phyloP scores from a whole-genome alignment of 768 basidiomycete species.

The Dentipellis sp. region DNA sequence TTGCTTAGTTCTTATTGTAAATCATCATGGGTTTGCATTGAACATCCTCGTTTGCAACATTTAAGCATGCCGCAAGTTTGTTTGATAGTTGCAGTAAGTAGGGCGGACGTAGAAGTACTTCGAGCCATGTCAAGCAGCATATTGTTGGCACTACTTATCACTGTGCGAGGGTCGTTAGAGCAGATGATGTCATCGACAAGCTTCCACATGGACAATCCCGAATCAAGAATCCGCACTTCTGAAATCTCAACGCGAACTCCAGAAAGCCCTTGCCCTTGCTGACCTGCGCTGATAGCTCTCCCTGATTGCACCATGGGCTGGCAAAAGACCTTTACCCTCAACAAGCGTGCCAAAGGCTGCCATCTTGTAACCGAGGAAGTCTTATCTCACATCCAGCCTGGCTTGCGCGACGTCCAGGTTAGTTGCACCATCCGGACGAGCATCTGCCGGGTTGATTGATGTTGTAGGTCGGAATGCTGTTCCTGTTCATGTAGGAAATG shows the following conservation, averaged over 20 bases:
- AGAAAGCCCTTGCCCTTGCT: too few species aligned
- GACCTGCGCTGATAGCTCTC: too few species aligned
- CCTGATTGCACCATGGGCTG: conserved; percentile 54
- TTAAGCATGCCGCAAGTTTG: neutral
- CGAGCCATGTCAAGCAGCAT: too few species aligned
- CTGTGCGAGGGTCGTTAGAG: too few species aligned
- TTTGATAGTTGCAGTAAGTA: too few species aligned
- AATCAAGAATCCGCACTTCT: too few species aligned
- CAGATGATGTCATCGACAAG: too few species aligned
- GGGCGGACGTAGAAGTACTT: too few species aligned
- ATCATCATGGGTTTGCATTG: neutral
- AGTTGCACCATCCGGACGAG: conserved; percentile 7
- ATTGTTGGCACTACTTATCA: too few species aligned
- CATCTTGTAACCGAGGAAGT: conserved; percentile 82
- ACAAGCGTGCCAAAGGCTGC: conserved; percentile 50
- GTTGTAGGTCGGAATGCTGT: conserved; percentile 72
- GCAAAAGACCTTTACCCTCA: conserved; percentile 77
- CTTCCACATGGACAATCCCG: too few species aligned
- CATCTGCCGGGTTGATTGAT: too few species aligned
- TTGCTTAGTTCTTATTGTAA: neutral
- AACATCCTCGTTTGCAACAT: neutral
- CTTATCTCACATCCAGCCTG: conserved; percentile 52
- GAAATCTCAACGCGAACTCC: too few species aligned
- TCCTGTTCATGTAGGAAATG: conserved; percentile 64
- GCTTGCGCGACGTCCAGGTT: conserved; percentile 60